These are phyloP conservation scores for Rosellinia necatrix DNA, from an alignment of 2,329 filamentous ascomycete genomes.

Conservation along the genomic window DNA sequence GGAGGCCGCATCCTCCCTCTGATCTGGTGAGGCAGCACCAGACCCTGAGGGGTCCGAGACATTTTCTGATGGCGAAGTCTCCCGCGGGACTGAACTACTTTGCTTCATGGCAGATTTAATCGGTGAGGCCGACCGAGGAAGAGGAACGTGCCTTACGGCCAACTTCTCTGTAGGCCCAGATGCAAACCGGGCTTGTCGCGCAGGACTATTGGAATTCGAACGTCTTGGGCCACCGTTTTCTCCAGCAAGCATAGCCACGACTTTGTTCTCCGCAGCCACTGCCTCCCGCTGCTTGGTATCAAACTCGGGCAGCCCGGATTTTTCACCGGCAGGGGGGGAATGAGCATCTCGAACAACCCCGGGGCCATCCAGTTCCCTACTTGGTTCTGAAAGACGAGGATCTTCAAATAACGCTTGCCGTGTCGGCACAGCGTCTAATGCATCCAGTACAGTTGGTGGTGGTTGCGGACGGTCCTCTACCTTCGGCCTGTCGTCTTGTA, in stretches of 20 bases:
- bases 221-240: constrained; percentile 36
- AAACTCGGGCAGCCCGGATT: constrained; percentile 15
- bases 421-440: constrained; percentile 44
- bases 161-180: constrained; percentile 56
- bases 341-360: constrained; percentile 16
- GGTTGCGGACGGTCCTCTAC: constrained; percentile 15
- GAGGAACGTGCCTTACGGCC: constrained; percentile 68
- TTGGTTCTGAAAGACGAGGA: constrained; percentile 20
- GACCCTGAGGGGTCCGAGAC: constrained; percentile 50
- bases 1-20: constrained; percentile 44
- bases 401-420: constrained; percentile 38
- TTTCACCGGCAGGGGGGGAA: constrained; percentile 5
- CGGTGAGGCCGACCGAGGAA: constrained; percentile 72
- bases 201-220: constrained; percentile 63
- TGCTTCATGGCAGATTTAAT: constrained; percentile 78
- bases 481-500: constrained; percentile 38
- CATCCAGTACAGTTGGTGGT: constrained; percentile 36
- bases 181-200: constrained; percentile 70
- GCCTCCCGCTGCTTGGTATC: constrained; percentile 25
- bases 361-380: neutral
- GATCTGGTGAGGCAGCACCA: constrained; percentile 36
- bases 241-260: constrained; percentile 30
- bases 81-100: constrained; percentile 55
- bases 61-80: constrained; percentile 56
- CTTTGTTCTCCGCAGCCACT: constrained; percentile 31